Base-by-base conservation (phyloP, 306 rosid species). In the Luffa aegyptiaca region DNA sequence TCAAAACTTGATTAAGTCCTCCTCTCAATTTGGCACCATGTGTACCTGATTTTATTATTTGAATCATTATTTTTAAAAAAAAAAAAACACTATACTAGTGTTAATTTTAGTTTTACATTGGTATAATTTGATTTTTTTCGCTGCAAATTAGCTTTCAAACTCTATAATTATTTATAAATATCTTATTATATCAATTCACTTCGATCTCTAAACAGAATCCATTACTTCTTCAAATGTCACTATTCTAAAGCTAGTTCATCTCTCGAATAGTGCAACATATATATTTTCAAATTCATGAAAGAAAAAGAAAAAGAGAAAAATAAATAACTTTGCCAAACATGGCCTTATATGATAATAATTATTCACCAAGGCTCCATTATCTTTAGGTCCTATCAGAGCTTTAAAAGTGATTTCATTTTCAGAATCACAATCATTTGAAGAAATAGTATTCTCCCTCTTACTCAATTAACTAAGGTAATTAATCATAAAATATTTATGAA, bases 381-480 rank as follows among this genome's bases (percentile, higher is more conserved):
- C 78, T 73, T 73, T 73, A 73, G 78, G 78, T 73, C 45, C 3
- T 73, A 73, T 73, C 61, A 49, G 39, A 49, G 45, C 13, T 73
- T 31, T 73, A 33, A 73, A 73, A 73, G 31, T 49, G 44, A 49
- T 10, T 51, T 73, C 12, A 73, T 73, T 73, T 73, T 73, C 77
- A 73, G 44, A 48, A 48, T 73, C 45, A 73, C 44, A 73, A 73
- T 73, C 44, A 73, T 73, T 73, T 73, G 3, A 6, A 16, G n/a
- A 12, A 46, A 31, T 73, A 73, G 59, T 49, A 45, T 73, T 49
- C 26, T 31, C 3, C 59, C 57, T 73, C 33, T 73, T 51, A 73
- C 78, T 49, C 78, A 73, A 73, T 73, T 48, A 73, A 73, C 21
- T 31, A 18, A 6, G 59, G 78, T 73, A 73, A 73, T 73, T 73